phyloP scores from a whole-genome alignment of 1,139 yeast species.

The Taphrina deformans region DNA sequence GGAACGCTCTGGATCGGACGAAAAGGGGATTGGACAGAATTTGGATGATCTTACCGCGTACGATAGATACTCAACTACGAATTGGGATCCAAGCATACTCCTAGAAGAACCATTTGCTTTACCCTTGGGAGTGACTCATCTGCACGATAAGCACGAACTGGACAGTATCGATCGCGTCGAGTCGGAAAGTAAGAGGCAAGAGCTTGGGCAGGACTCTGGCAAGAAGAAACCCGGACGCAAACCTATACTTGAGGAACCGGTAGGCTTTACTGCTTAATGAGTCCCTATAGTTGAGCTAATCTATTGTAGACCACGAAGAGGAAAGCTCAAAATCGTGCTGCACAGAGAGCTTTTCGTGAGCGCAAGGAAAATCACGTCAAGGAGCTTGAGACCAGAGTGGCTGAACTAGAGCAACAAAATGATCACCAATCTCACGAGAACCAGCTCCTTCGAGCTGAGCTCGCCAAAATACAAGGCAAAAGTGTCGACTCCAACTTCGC shows the following conservation, averaged over 20 bases:
- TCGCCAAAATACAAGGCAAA: neutral
- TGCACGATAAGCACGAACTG: conserved; percentile 11
- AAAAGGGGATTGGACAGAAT: neutral
- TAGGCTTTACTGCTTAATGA: neutral
- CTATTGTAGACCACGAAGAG: conserved; percentile 51
- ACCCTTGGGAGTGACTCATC: neutral
- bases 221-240: conserved; percentile 63
- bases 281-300: neutral
- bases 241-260: conserved; percentile 61
- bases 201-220: conserved; percentile 4
- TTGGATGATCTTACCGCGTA: neutral
- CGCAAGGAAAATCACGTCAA: conserved; percentile 65
- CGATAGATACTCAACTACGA: neutral
- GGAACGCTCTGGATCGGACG: neutral
- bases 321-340: conserved; percentile 92
- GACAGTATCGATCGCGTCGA: neutral
- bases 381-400: conserved; percentile 56
- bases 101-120: neutral
- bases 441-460: conserved; percentile 5
- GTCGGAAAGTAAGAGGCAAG: conserved; percentile 13
- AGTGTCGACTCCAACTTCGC: neutral
- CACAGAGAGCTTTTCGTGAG: conserved; percentile 89
- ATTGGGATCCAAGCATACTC: neutral
- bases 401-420: conserved; percentile 50
- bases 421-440: conserved; percentile 14